Evolutionary conservation across 2,329 filamentous ascomycete species (phyloP).

Genomic region (Xylariaceae sp.): DNA sequence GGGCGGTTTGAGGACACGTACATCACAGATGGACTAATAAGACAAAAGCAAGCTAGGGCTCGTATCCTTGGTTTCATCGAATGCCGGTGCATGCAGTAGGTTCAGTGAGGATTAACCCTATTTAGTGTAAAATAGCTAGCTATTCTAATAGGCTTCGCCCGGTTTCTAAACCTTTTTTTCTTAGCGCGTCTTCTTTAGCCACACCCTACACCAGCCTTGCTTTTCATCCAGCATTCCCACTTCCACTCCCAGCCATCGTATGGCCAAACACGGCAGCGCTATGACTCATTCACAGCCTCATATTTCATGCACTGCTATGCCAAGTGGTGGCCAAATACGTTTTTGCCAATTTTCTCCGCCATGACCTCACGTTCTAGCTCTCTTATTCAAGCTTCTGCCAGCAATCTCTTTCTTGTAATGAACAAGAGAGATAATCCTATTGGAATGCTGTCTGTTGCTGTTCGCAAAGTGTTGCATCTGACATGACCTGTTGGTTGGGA

Average conservation of each 20-base stretch:
- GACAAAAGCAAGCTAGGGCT: slow-evolving; percentile 12
- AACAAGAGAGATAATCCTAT: neutral
- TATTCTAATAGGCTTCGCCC: slow-evolving; percentile 14
- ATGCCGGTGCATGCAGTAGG: slow-evolving; percentile 34
- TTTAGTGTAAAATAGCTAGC: slow-evolving; percentile 11
- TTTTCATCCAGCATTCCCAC: slow-evolving; percentile 35
- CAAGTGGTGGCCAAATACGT: slow-evolving; percentile 15
- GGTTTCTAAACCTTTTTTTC: slow-evolving; percentile 19
- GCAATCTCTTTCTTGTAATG: neutral
- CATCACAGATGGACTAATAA: slow-evolving; percentile 11
- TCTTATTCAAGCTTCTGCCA: too few relatives aligned
- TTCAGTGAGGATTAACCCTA: slow-evolving; percentile 13
- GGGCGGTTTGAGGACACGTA: slow-evolving; percentile 12
- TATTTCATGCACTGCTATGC: slow-evolving; percentile 26
- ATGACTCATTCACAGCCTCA: slow-evolving; percentile 41
- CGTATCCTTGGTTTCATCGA: slow-evolving; percentile 36
- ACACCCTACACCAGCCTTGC: slow-evolving; percentile 31
- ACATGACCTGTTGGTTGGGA: neutral
- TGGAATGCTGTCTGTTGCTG: neutral
- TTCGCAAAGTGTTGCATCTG: slow-evolving; percentile 17
- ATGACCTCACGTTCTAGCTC: neutral
- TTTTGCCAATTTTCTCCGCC: neutral
- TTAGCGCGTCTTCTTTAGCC: slow-evolving; percentile 23
- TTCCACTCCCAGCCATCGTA: slow-evolving; percentile 25
- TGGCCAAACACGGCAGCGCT: slow-evolving; percentile 32